A percentile compares a stretch with the other conserved stretches of the same genome.
These are phyloP conservation scores for Jacaranda copaia DNA, from an alignment of 257 asterid species.

Conservation along the genomic window DNA sequence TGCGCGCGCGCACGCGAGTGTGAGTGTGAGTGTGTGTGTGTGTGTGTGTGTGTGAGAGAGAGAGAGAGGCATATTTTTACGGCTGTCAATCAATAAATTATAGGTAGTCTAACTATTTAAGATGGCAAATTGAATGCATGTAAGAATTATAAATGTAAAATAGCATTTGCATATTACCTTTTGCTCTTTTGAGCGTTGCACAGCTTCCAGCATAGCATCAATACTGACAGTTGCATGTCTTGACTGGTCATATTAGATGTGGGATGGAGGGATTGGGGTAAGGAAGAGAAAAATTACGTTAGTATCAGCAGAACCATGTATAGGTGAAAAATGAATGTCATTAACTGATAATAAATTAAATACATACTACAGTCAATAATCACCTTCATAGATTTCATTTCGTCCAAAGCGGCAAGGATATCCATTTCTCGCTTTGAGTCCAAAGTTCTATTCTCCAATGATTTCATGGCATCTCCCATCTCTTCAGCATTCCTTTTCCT, in stretches of 20 bases:
- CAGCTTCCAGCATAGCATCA: slow-evolving; percentile 87
- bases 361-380: background rate
- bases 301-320: slow-evolving; percentile 11
- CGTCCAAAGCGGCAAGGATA: slow-evolving; percentile 88
- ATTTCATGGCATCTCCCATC: slow-evolving; percentile 98
- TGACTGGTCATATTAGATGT: slow-evolving; percentile 50
- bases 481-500: slow-evolving; percentile 79
- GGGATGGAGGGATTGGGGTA: no score
- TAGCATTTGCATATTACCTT: slow-evolving; percentile 49
- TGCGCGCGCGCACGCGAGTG: no score
- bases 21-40: no score
- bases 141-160: slow-evolving; percentile 5
- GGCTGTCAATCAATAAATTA: no score
- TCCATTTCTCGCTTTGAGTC: slow-evolving; percentile 96
- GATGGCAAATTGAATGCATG: background rate
- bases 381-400: slow-evolving; percentile 95
- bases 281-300: slow-evolving; percentile 12
- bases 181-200: slow-evolving; percentile 63
- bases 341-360: background rate
- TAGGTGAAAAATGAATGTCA: background rate
- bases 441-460: slow-evolving; percentile 83
- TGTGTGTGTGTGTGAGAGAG: background rate
- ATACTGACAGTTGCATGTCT: slow-evolving; percentile 89
- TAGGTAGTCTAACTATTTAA: no score
- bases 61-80: background rate